Conservation (phyloP, 164 flowering plant species). For the Litsea cubeba region DNA sequence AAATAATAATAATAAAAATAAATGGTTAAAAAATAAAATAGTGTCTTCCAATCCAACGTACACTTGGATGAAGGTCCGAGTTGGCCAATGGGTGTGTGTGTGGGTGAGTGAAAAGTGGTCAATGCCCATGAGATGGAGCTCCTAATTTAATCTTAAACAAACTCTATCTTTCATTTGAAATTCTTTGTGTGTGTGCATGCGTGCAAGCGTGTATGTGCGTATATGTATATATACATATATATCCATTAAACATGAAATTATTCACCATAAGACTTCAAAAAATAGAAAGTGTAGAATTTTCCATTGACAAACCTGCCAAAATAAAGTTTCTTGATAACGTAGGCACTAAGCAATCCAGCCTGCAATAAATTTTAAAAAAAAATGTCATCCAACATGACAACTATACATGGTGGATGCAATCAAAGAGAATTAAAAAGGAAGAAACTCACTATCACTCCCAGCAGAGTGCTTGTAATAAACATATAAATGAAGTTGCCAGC, state of each 20-base stretch:
- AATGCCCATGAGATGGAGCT: no score
- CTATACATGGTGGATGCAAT: not conserved
- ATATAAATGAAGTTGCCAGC: conserved; percentile 64
- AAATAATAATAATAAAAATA: no score
- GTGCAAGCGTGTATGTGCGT: no score
- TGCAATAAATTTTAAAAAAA: conserved; percentile 25
- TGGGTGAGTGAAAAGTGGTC: no score
- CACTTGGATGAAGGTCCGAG: no score
- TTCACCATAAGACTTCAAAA: not conserved
- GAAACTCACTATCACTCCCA: conserved; percentile 67
- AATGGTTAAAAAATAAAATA: no score
- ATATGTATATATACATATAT: not conserved
- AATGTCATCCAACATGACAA: not conserved
- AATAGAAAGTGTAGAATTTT: not conserved
- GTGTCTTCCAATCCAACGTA: no score
- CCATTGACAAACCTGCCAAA: conserved; percentile 31
- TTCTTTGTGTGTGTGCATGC: no score
- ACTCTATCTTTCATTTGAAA: no score
- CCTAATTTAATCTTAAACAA: no score
- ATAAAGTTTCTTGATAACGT: conserved; percentile 63
- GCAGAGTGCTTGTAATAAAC: conserved; percentile 64
- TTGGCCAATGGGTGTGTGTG: no score
- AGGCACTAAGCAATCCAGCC: conserved; percentile 92
- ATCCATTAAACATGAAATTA: not conserved
- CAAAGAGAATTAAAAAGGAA: conserved; percentile 1